phyloP scores from a whole-genome alignment of 108 stramenopile genomes.

The Schizochytrium sp. region DNA sequence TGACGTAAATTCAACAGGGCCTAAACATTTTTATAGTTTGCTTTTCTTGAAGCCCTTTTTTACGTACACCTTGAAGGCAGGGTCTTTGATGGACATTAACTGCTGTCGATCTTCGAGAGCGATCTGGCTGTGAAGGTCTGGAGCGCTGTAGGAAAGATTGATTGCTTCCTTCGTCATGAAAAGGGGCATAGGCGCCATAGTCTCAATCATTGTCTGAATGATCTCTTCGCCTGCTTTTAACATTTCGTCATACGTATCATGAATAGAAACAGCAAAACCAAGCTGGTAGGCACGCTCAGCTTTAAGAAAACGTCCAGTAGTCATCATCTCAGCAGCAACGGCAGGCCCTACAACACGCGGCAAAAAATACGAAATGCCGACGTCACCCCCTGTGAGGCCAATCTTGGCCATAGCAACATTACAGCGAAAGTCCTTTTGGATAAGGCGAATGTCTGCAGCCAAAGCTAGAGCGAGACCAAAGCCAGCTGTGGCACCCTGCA shows the following conservation, averaged over 20 bases:
- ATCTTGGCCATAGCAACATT: constrained; percentile 28
- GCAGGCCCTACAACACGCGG: constrained; percentile 5
- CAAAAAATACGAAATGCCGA: constrained; percentile 4
- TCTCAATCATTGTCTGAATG: constrained; percentile 20
- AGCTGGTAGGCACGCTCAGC: background rate
- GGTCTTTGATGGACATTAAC: background rate
- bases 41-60: background rate
- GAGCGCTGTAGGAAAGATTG: background rate
- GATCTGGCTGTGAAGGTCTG: background rate
- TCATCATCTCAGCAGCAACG: background rate
- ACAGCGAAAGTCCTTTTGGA: background rate
- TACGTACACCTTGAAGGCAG: background rate
- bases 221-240: background rate
- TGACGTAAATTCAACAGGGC: too few species aligned
- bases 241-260: background rate
- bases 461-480: background rate
- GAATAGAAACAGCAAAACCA: background rate
- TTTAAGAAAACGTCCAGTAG: background rate
- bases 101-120: background rate
- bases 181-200: background rate
- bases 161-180: background rate
- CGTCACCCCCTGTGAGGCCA: background rate
- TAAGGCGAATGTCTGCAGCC: background rate
- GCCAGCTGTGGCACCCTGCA: background rate
- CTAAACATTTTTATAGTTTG: background rate